Evolutionary conservation across 2,329 filamentous ascomycete genomes (phyloP).

Genomic region (Colletotrichum spaethianum): DNA sequence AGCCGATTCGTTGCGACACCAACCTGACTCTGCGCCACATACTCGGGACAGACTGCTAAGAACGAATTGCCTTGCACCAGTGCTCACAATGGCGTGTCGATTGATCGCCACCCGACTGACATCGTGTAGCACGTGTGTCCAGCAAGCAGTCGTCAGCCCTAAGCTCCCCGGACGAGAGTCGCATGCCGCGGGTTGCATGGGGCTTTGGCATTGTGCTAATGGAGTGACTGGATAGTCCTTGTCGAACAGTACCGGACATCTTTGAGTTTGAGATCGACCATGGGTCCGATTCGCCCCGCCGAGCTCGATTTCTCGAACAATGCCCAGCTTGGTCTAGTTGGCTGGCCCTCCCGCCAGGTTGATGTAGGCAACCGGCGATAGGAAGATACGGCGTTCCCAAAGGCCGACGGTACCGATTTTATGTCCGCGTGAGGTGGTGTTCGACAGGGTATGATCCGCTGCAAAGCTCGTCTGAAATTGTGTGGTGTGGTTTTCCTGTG

Average conservation of each 20-base stretch:
- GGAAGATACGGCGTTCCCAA: background rate
- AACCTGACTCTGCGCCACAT: background rate
- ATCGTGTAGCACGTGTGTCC: constrained; percentile 16
- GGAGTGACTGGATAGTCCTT: background rate
- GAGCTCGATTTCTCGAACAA: background rate
- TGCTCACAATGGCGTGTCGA: constrained; percentile 14
- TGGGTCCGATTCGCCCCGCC: background rate
- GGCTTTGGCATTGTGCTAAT: background rate
- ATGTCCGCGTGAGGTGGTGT: constrained; percentile 1
- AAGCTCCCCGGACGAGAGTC: constrained; percentile 21
- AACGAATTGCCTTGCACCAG: constrained; percentile 11
- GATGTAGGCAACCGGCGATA: background rate
- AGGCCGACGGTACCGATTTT: constrained; percentile 5
- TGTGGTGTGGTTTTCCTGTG: constrained; percentile 13
- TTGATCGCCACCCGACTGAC: constrained; percentile 33
- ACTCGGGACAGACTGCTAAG: constrained; percentile 12
- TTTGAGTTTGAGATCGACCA: background rate
- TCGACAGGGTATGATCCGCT: constrained; percentile 19
- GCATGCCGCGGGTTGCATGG: constrained; percentile 7
- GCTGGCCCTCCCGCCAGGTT: background rate
- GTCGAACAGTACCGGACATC: background rate
- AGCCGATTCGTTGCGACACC: background rate
- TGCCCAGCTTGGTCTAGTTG: constrained; percentile 3
- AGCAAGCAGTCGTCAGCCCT: constrained; percentile 32
- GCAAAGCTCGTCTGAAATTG: constrained; percentile 24